phyloP scores from a whole-genome alignment of 106 monocot species.

The Allium sativum region DNA sequence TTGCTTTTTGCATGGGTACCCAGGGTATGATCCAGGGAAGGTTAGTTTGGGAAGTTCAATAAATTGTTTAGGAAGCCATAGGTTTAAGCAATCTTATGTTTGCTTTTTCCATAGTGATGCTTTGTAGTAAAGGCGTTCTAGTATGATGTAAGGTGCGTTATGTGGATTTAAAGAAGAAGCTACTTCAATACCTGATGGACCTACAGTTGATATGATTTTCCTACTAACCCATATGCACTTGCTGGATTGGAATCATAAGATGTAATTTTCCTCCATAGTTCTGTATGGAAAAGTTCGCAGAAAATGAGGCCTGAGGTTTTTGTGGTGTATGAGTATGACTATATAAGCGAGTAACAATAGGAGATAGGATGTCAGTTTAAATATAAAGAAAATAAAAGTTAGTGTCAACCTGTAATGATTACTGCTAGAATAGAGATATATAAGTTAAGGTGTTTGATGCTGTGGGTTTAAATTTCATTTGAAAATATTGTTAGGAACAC shows the following conservation, averaged over 20 bases:
- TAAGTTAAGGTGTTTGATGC: no score
- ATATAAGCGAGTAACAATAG: background rate
- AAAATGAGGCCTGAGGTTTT: no score
- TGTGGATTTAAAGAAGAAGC: conserved; percentile 21
- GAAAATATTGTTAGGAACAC: no score
- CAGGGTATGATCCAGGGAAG: conserved; percentile 25
- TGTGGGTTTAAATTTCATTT: no score
- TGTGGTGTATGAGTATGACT: no score
- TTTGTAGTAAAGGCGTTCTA: conserved; percentile 31
- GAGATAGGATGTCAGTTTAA: conserved; percentile 4
- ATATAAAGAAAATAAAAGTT: conserved; percentile 1
- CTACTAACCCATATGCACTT: conserved; percentile 36
- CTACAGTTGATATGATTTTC: conserved; percentile 29
- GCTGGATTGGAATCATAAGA: conserved; percentile 6
- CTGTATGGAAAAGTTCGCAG: background rate
- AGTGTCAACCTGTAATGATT: no score
- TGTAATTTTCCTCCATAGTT: conserved; percentile 3
- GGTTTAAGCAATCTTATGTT: conserved; percentile 35
- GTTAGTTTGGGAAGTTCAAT: conserved; percentile 35
- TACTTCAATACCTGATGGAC: conserved; percentile 34
- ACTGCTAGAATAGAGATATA: no score
- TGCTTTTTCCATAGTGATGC: conserved; percentile 41
- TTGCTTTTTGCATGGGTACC: conserved; percentile 25
- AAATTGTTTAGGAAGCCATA: conserved; percentile 42
- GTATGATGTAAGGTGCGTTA: conserved; percentile 27